phyloP scores from a whole-genome alignment of 108 stramenopile species.

The Skeletonema tropicum region DNA sequence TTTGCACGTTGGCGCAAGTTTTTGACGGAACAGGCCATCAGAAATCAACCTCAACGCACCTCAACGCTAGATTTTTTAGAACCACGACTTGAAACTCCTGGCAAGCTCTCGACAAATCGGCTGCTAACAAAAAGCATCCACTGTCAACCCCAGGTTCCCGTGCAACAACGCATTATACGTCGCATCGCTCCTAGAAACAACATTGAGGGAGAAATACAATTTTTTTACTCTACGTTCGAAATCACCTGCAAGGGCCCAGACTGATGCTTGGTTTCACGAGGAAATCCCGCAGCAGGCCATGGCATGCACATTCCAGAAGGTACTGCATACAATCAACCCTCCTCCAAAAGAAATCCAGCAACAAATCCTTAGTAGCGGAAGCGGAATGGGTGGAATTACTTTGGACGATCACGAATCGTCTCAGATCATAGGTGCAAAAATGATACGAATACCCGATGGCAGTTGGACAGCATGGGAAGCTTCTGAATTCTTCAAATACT shows the following conservation, averaged over 20 bases:
- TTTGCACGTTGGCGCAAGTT: no score
- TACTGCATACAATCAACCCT: slow-evolving; percentile 44
- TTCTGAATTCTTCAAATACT: slow-evolving; percentile 33
- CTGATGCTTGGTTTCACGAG: slow-evolving; percentile 9
- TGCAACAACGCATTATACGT: no score
- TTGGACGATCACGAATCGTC: no score
- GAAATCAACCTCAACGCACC: no score
- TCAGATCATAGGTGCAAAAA: slow-evolving; percentile 52
- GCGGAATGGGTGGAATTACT: background rate
- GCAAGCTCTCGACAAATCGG: no score
- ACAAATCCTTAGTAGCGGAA: slow-evolving; percentile 4
- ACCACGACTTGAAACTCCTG: no score
- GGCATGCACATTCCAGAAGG: slow-evolving; percentile 28
- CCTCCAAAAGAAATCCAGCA: slow-evolving; percentile 14
- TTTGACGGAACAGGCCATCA: no score
- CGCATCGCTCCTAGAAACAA: slow-evolving; percentile 8
- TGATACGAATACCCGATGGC: slow-evolving; percentile 29
- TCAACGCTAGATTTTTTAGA: no score
- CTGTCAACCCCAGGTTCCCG: no score
- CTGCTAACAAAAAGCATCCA: no score
- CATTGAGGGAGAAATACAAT: background rate
- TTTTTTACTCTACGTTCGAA: background rate
- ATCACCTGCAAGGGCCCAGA: background rate
- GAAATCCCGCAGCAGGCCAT: slow-evolving; percentile 3
- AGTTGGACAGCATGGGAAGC: slow-evolving; percentile 1